These are phyloP conservation scores for Cubamyces sp. DNA, from an alignment of 768 basidiomycete species.

Conservation along the genomic window DNA sequence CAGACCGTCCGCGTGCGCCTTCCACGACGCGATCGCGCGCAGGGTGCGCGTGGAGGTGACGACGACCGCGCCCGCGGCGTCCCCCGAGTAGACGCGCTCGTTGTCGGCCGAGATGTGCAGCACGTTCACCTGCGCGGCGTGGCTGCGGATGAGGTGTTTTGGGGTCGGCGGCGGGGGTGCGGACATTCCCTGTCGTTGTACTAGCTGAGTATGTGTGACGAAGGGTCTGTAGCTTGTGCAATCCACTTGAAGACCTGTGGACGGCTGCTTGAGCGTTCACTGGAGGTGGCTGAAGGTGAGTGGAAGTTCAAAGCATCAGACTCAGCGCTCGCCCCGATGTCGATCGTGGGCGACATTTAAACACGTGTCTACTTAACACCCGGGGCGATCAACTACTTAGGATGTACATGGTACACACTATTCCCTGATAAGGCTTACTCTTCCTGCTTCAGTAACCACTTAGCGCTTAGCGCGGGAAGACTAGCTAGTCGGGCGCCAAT, in stretches of 20 bases:
- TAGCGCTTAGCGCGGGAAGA: too few relatives aligned
- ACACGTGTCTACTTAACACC: slow-evolving; percentile 20
- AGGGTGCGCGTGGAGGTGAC: slow-evolving; percentile 77
- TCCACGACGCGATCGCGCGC: slow-evolving; percentile 76
- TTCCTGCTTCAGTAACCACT: too few relatives aligned
- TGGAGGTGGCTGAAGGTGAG: too few relatives aligned
- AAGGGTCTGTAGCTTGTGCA: too few relatives aligned
- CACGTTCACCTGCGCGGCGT: slow-evolving; percentile 63
- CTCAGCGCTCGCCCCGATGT: too few relatives aligned
- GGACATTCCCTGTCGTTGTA: slow-evolving; percentile 4
- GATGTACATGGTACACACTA: neutral
- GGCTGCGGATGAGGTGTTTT: slow-evolving; percentile 74
- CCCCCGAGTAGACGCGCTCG: slow-evolving; percentile 85
- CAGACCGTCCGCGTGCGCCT: slow-evolving; percentile 76
- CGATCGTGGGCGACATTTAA: too few relatives aligned
- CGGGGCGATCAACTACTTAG: neutral
- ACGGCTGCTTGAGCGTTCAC: too few relatives aligned
- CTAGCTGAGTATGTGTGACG: too few relatives aligned
- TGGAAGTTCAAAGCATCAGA: too few relatives aligned
- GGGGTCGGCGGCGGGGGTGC: slow-evolving; percentile 47
- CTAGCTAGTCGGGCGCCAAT: too few relatives aligned
- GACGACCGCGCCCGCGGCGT: slow-evolving; percentile 75
- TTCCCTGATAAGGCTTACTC: neutral
- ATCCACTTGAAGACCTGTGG: too few relatives aligned
- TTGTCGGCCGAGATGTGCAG: slow-evolving; percentile 72